A percentile compares a stretch with the other conserved stretches of the same genome.
These are phyloP conservation scores for Mycena chlorophos DNA, from an alignment of 768 basidiomycete genomes.

Conservation along the genomic window DNA sequence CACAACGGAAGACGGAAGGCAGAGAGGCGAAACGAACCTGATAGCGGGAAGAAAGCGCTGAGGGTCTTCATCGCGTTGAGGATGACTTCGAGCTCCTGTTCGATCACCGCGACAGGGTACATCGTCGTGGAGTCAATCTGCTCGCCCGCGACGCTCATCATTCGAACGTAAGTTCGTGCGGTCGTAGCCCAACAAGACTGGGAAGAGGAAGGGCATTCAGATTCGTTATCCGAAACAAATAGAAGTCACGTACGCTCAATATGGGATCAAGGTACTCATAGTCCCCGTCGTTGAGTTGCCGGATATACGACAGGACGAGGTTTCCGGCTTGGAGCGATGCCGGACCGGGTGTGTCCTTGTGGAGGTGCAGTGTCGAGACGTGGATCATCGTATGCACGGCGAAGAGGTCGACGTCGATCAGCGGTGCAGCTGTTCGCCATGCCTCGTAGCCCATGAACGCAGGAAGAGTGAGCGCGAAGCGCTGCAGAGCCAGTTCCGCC, in stretches of 20 bases:
- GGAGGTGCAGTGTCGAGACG: conserved; percentile 52
- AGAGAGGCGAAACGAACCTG: conserved; percentile 27
- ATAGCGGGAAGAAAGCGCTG: conserved; percentile 37
- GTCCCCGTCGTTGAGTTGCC: conserved; percentile 48
- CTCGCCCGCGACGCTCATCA: conserved; percentile 26
- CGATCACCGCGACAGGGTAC: conserved; percentile 24
- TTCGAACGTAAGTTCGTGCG: conserved; percentile 40
- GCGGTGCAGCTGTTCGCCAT: conserved; percentile 33
- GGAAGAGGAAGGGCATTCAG: conserved; percentile 3
- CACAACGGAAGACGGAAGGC: not conserved
- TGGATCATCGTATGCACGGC: conserved; percentile 51
- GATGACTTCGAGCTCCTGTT: conserved; percentile 36
- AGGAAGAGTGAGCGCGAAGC: conserved; percentile 44
- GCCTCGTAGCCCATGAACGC: conserved; percentile 36
- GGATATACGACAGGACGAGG: conserved; percentile 45
- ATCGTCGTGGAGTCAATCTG: conserved; percentile 18
- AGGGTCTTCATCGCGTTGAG: conserved; percentile 36
- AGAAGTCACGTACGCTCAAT: conserved; percentile 45
- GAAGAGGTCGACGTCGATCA: conserved; percentile 44
- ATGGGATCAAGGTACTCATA: conserved; percentile 57
- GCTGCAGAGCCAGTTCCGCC: conserved; percentile 46
- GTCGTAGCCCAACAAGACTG: conserved; percentile 42
- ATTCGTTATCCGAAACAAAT: not conserved
- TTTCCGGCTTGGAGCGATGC: conserved; percentile 46
- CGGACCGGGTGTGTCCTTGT: conserved; percentile 41